Conservation (phyloP, 1,284 basidiomycete genomes). For the Apiotrichum laibachii region DNA sequence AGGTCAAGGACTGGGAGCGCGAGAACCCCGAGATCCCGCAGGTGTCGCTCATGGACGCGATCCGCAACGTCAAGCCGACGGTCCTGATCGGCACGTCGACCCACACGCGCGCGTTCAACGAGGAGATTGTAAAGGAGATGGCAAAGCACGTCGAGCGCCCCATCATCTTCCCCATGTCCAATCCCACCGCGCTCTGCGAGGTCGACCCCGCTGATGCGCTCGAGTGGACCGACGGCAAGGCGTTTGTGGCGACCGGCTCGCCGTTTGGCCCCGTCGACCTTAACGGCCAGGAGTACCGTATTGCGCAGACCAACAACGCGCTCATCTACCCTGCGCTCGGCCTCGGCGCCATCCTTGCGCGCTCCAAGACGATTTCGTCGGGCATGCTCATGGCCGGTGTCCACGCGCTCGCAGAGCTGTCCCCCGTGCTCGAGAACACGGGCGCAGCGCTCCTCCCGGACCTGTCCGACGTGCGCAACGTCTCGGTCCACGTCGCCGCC, state of each 20-base stretch:
- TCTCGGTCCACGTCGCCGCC: conserved; percentile 56
- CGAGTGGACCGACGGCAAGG: conserved; percentile 69
- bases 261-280: conserved; percentile 73
- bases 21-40: conserved; percentile 26
- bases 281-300: conserved; percentile 51
- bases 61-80: conserved; percentile 68
- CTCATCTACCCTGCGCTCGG: conserved; percentile 77
- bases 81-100: conserved; percentile 83
- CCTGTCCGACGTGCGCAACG: conserved; percentile 69
- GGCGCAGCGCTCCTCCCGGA: conserved; percentile 57
- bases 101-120: conserved; percentile 71
- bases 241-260: conserved; percentile 74
- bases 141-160: conserved; percentile 66
- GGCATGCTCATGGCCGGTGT: conserved; percentile 68
- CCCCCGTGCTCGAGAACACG: conserved; percentile 67
- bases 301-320: conserved; percentile 56
- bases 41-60: conserved; percentile 55
- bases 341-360: conserved; percentile 64
- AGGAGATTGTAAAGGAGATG: conserved; percentile 69
- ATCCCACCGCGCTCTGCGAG: conserved; percentile 73
- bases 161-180: conserved; percentile 77
- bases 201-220: conserved; percentile 59
- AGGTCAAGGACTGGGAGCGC: conserved; percentile 48
- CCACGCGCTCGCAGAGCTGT: conserved; percentile 64
- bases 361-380: conserved; percentile 64